phyloP scores from a whole-genome alignment of 2,329 filamentous ascomycete genomes.

The Rutstroemia sp. region DNA sequence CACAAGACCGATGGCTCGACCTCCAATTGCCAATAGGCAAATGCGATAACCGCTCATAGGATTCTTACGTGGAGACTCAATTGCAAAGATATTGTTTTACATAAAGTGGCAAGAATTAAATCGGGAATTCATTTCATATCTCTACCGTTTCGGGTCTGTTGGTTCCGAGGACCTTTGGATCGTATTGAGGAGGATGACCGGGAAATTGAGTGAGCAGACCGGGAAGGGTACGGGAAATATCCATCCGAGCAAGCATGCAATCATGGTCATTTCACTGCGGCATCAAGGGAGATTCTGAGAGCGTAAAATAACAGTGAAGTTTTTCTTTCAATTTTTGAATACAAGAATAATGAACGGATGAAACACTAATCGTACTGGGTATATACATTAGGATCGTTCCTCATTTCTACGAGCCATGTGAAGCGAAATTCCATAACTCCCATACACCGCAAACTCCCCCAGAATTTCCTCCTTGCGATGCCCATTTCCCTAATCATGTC shows the following conservation, averaged over 20 bases:
- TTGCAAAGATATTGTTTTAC: no score
- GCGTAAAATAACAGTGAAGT: background rate
- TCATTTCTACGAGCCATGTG: slow-evolving; percentile 6
- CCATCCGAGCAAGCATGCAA: background rate
- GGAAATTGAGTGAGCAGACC: no score
- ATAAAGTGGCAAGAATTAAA: no score
- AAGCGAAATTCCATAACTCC: background rate
- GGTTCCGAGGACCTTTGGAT: no score
- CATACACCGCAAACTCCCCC: slow-evolving; percentile 1
- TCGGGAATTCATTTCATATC: no score
- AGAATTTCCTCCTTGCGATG: slow-evolving; percentile 15
- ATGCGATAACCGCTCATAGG: no score
- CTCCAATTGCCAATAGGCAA: no score
- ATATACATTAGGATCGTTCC: slow-evolving; percentile 20
- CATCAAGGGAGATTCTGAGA: background rate
- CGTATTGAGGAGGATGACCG: no score
- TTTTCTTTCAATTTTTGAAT: slow-evolving; percentile 1
- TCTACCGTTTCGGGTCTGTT: no score
- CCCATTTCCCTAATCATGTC: slow-evolving; percentile 14
- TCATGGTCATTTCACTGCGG: background rate
- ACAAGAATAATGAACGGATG: background rate
- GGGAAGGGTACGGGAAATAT: no score
- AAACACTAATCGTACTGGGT: slow-evolving; percentile 16
- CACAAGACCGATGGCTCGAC: no score
- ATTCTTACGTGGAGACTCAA: no score